phyloP scores from a whole-genome alignment of 78 protist species.

The Chrysochromulina tobinii region DNA sequence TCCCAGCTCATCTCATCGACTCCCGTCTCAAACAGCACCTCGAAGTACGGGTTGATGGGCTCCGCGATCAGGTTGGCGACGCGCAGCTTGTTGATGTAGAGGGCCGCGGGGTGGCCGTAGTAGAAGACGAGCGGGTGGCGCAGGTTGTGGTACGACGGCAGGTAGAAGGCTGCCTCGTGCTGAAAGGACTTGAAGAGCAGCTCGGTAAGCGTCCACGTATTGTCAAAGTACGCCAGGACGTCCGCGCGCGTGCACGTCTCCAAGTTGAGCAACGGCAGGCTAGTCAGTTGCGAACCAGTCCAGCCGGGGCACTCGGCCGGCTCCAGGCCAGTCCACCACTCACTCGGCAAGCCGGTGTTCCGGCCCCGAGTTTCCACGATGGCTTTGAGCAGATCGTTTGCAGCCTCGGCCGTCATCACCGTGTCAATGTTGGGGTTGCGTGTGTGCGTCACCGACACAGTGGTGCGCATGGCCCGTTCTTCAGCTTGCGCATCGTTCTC shows the following conservation, averaged over 20 bases:
- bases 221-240: constrained; percentile 44
- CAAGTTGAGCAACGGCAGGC: background rate
- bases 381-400: no score
- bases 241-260: background rate
- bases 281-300: background rate
- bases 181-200: constrained; percentile 15
- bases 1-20: constrained; percentile 77
- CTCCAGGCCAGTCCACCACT: background rate
- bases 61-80: constrained; percentile 50
- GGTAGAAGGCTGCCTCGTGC: constrained; percentile 37
- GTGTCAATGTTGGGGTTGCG: no score
- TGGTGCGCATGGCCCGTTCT: no score
- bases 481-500: no score
- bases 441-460: no score
- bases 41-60: constrained; percentile 46
- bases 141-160: constrained; percentile 33
- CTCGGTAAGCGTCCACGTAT: constrained; percentile 42
- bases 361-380: no score
- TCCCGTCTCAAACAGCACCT: constrained; percentile 65
- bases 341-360: no score
- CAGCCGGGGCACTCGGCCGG: background rate
- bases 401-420: no score
- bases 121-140: constrained; percentile 77
- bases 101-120: constrained; percentile 75
- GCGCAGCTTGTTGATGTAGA: constrained; percentile 72